Conservation (phyloP, 192 early-diverging fungal species). For the Umbelopsis vinacea region DNA sequence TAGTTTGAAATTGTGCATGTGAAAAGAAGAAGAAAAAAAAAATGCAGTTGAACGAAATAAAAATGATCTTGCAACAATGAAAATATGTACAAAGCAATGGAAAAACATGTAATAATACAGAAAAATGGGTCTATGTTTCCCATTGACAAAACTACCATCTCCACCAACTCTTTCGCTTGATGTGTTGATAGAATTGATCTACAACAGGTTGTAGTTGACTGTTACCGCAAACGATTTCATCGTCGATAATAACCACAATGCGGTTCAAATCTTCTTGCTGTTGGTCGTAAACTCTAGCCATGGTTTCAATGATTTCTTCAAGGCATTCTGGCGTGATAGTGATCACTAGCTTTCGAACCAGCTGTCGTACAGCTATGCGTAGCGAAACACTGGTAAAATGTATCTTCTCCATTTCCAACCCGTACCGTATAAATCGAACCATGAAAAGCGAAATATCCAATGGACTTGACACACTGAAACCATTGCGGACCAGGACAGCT, state of each 20-base stretch:
- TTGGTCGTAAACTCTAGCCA: not conserved
- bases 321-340: not conserved
- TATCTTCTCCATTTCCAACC: not conserved
- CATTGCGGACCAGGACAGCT: not conserved
- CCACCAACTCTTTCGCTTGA: conserved; percentile 18
- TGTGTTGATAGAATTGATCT: not conserved
- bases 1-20: not conserved
- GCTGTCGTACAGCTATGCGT: conserved; percentile 1
- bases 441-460: conserved; percentile 7
- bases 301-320: conserved; percentile 6
- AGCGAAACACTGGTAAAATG: not conserved
- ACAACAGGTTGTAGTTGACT: not conserved
- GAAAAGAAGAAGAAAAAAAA: not conserved
- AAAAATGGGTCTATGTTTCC: not conserved
- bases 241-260: not conserved
- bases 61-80: too few relatives aligned
- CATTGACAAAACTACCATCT: not conserved
- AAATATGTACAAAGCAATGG: not conserved
- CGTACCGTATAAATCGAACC: not conserved
- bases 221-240: not conserved
- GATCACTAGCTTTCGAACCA: not conserved
- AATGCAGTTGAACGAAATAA: too few relatives aligned
- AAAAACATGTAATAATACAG: not conserved
- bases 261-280: not conserved
- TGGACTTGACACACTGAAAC: conserved; percentile 9